A percentile compares a stretch with the other conserved stretches of the same genome.
These are phyloP conservation scores for Helicostylum pulchrum DNA, from an alignment of 192 early-diverging fungal genomes.

Conservation along the genomic window DNA sequence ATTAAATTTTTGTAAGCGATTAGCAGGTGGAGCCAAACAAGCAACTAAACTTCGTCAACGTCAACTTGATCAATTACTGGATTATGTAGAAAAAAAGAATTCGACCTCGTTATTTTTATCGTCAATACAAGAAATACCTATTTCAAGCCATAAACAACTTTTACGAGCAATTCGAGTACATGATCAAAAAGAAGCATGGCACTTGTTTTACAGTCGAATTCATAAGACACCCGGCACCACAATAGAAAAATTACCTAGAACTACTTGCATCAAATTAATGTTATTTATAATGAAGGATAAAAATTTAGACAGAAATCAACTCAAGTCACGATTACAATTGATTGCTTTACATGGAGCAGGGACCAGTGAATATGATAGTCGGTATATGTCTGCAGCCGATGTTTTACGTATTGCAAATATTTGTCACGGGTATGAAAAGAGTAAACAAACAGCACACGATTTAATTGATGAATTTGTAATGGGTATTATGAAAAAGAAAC, in stretches of 20 bases:
- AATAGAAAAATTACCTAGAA: conserved; percentile 7
- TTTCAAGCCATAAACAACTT: conserved; percentile 19
- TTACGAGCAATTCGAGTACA: conserved; percentile 9
- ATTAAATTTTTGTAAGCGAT: conserved; percentile 2
- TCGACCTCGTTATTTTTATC: conserved; percentile 3
- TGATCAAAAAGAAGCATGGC: conserved; percentile 5
- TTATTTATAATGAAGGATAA: conserved; percentile 9
- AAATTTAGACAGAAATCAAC: conserved; percentile 7
- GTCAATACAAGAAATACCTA: conserved; percentile 10
- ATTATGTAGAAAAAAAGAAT: conserved; percentile 16
- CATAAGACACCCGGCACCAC: not conserved
- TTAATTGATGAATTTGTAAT: conserved; percentile 5
- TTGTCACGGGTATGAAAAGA: not conserved
- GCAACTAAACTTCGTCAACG: not conserved
- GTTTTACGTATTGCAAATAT: conserved; percentile 12
- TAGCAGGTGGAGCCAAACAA: not conserved
- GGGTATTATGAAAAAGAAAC: conserved; percentile 2
- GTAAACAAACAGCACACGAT: not conserved
- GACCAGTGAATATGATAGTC: not conserved
- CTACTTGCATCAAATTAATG: conserved; percentile 9
- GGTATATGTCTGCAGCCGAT: conserved; percentile 7
- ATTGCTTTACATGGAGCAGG: conserved; percentile 9
- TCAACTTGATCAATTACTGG: conserved; percentile 20
- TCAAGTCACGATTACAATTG: conserved; percentile 5
- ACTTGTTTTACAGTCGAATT: conserved; percentile 14